phyloP scores from a whole-genome alignment of 345 rosid species.

The Brassica carinata region DNA sequence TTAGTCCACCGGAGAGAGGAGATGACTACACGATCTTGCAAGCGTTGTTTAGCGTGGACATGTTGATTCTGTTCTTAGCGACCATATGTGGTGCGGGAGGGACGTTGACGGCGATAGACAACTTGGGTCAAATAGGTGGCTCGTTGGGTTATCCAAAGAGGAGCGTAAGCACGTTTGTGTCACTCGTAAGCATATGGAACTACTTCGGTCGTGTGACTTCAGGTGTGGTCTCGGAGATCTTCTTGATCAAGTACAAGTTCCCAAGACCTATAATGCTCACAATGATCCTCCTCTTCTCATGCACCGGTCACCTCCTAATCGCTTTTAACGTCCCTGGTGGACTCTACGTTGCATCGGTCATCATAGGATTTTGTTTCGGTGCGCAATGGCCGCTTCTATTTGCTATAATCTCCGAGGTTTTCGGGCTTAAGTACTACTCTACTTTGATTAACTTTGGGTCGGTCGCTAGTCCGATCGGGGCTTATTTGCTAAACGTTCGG shows the following conservation, averaged over 20 bases:
- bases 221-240: conserved; percentile 51
- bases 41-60: conserved; percentile 59
- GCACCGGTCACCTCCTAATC: conserved; percentile 51
- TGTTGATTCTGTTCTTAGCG: conserved; percentile 53
- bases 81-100: conserved; percentile 56
- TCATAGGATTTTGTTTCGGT: conserved; percentile 57
- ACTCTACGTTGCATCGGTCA: conserved; percentile 52
- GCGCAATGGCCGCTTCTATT: conserved; percentile 53
- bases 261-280: conserved; percentile 53
- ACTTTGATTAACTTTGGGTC: conserved; percentile 51
- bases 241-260: conserved; percentile 47
- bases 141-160: conserved; percentile 49
- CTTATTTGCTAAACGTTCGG: conserved; percentile 49
- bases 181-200: conserved; percentile 63
- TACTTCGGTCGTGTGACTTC: conserved; percentile 56
- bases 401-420: conserved; percentile 59
- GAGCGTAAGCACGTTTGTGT: conserved; percentile 49
- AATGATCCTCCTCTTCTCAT: conserved; percentile 43
- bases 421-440: conserved; percentile 59
- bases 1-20: conserved; percentile 58
- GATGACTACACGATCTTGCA: conserved; percentile 57
- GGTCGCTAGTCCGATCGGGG: conserved; percentile 51
- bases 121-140: conserved; percentile 51
- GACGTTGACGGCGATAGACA: conserved; percentile 50
- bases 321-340: conserved; percentile 53